A percentile compares a stretch with the other conserved stretches of the same genome.
phyloP scores from a whole-genome alignment of 176 grass and related monocot genomes.

The Oryza punctata region DNA sequence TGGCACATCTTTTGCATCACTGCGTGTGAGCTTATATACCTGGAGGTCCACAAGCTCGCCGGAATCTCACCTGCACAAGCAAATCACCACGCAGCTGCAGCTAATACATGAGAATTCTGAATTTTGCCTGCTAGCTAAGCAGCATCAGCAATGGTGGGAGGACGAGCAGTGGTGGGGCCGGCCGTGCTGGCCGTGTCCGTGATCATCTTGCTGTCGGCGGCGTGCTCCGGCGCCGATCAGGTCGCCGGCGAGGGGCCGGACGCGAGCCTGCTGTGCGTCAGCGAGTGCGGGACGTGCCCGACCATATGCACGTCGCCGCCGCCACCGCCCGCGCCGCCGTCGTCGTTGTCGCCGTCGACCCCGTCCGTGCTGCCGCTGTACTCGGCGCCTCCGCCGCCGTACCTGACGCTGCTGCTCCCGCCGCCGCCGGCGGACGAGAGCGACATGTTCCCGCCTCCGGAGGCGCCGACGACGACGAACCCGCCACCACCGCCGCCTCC shows the following conservation, averaged over 20 bases:
- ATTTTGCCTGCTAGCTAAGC: not conserved
- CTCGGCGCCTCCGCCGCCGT: slow-evolving; percentile 49
- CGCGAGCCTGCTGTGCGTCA: slow-evolving; percentile 56
- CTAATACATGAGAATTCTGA: not conserved
- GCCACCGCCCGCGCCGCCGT: slow-evolving; percentile 30
- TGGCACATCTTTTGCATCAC: slow-evolving; percentile 42
- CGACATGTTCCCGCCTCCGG: slow-evolving; percentile 1
- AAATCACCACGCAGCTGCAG: slow-evolving; percentile 24
- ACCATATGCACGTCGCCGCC: slow-evolving; percentile 53
- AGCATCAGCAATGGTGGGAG: slow-evolving; percentile 35
- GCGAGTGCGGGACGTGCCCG: slow-evolving; percentile 73
- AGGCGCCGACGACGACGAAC: not conserved
- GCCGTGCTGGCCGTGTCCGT: not conserved
- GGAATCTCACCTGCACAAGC: slow-evolving; percentile 51
- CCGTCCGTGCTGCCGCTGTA: not conserved
- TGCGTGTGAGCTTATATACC: slow-evolving; percentile 37
- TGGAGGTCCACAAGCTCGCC: slow-evolving; percentile 8
- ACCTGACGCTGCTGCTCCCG: slow-evolving; percentile 42
- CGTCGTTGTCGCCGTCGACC: not conserved
- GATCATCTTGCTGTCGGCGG: not conserved
- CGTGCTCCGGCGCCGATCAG: not conserved
- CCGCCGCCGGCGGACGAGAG: slow-evolving; percentile 13
- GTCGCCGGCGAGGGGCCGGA: slow-evolving; percentile 33
- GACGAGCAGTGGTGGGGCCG: not conserved
- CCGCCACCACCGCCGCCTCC: not conserved